Percentiles rank a stretch among this genome's conserved stretches.
Conservation (phyloP, 2,329 filamentous ascomycete species). For the Fusarium protoensiforme region DNA sequence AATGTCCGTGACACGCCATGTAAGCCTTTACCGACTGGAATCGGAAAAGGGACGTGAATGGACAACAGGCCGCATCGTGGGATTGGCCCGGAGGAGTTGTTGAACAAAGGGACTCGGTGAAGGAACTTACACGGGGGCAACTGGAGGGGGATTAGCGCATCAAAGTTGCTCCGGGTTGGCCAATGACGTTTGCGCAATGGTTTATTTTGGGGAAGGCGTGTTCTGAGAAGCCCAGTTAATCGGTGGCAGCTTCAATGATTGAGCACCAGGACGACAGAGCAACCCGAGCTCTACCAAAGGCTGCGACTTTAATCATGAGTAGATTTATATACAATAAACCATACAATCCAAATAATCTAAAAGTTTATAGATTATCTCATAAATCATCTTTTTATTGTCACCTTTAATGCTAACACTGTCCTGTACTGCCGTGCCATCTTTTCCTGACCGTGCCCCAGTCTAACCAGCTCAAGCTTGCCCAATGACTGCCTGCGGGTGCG, state of each 20-base stretch:
- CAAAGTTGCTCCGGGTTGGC: conserved; percentile 26
- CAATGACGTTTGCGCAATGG: conserved; percentile 6
- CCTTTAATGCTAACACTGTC: too few species aligned
- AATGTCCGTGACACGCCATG: conserved; percentile 12
- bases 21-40: conserved; percentile 2
- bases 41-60: conserved; percentile 8
- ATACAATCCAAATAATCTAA: background rate
- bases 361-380: background rate
- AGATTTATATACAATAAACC: background rate
- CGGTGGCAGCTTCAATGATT: background rate
- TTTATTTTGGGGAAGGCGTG: background rate
- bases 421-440: background rate
- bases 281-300: background rate
- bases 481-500: background rate
- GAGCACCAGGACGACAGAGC: background rate
- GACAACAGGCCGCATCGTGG: conserved; percentile 21
- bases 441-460: background rate
- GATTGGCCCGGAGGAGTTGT: conserved; percentile 20
- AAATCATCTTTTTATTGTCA: background rate
- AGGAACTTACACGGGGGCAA: conserved; percentile 29
- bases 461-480: background rate
- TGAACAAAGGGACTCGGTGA: conserved; percentile 33
- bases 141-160: conserved; percentile 12
- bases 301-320: background rate
- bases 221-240: background rate